Base-by-base conservation (phyloP, 2,329 filamentous ascomycete species). In the Penicillium nordicum region DNA sequence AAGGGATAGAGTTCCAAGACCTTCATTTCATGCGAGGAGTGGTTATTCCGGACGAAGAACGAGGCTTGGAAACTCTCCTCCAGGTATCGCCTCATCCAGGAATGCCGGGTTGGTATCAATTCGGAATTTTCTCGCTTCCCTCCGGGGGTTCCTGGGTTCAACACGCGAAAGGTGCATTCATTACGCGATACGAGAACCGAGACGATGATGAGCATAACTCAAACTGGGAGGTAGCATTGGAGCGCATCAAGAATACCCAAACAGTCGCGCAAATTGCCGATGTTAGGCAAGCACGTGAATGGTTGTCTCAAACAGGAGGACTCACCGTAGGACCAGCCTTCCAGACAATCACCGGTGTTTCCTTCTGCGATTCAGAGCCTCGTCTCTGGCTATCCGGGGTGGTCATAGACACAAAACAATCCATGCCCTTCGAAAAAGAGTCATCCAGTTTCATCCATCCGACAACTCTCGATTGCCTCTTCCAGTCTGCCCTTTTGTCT, bases 401-500 rank as follows among this genome's bases (percentile, higher is more conserved):
- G 5, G 60, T 61, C 5, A 58, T 56, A 3, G 59, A 65, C 23
- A 64, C 63, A 3, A 58, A 54, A 40, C 46, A 50, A 29, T 50
- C 50, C 1, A 63, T 64, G 62, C 64, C 64, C 0, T 42, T 64
- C 32, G 60, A 63, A 40, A 54, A 37, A 10, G 58, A 67, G 38
- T 57, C 53, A 1, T 27, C 58, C 1, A 56, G 52, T 34, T 55
- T 63, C 14, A 59, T 67, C 18, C 63, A 67, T 34, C 64, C 63
- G 5, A 65, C 62, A 14, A 58, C 60, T 4, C 59, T 67, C 12
- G 64, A 67, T 48, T 59, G 53, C 14, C 50, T 67, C 7, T 65
- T 67, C 56, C 63, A 67, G 38, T 58, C 57, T n/a, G 61, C 60
- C 14, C 50, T 66, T 18, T 27, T 66, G 21, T 58, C 63, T 6